Conservation (phyloP, 352 stramenopile species). For the Elongisporangium prolatum region DNA sequence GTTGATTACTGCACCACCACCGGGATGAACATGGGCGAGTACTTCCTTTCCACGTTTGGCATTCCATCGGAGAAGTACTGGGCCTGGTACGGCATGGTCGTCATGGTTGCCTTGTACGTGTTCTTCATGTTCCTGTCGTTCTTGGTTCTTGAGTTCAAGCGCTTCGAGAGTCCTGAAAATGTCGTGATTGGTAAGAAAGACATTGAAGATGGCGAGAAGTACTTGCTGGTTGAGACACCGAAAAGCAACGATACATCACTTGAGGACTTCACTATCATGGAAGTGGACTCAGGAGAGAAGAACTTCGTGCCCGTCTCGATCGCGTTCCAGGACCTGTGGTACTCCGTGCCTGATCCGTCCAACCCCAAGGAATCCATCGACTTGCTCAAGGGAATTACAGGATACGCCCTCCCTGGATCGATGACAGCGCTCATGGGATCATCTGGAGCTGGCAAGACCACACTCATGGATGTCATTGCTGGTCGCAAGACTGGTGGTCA, state of each 20-base stretch:
- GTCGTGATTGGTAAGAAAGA: slow-evolving; percentile 9
- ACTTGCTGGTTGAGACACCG: slow-evolving; percentile 11
- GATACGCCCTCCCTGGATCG: slow-evolving; percentile 36
- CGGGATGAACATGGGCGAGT: slow-evolving; percentile 28
- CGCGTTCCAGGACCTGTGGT: slow-evolving; percentile 37
- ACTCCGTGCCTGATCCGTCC: slow-evolving; percentile 18
- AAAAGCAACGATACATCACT: too few species aligned
- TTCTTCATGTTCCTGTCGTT: slow-evolving; percentile 28
- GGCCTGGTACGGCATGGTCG: slow-evolving; percentile 31
- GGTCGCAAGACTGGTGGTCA: slow-evolving; percentile 86
- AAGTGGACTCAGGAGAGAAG: slow-evolving; percentile 49
- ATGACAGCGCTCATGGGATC: slow-evolving; percentile 55
- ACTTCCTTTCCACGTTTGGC: slow-evolving; percentile 30
- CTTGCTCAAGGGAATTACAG: slow-evolving; percentile 35
- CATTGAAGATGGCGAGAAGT: slow-evolving; percentile 6
- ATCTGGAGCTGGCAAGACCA: slow-evolving; percentile 85
- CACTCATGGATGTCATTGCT: slow-evolving; percentile 91
- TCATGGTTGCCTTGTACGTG: slow-evolving; percentile 30
- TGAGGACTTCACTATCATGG: slow-evolving; percentile 13
- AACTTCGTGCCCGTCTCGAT: slow-evolving; percentile 28
- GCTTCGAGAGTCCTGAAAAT: slow-evolving; percentile 19
- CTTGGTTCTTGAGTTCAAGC: slow-evolving; percentile 20
- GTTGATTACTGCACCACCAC: slow-evolving; percentile 28
- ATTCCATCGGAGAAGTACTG: slow-evolving; percentile 36
- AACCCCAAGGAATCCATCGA: slow-evolving; percentile 20